Evolutionary conservation across 116 monocot genomes (phyloP).

Genomic region (Posidonia oceanica): DNA sequence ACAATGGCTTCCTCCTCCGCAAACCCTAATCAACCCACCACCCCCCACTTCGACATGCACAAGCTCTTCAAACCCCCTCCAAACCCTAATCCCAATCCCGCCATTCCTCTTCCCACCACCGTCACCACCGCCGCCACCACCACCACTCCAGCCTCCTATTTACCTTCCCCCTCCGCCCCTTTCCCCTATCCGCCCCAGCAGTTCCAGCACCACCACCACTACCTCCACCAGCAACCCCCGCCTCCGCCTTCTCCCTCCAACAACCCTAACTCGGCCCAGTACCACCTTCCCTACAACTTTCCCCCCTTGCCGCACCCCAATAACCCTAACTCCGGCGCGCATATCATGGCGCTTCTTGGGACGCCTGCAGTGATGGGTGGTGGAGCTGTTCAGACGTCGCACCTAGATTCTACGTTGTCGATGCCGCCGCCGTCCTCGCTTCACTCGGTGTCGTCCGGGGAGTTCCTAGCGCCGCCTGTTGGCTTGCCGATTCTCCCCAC

Average conservation of each 20-base stretch:
- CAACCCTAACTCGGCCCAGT: conserved; percentile 15
- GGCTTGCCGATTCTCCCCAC: conserved; percentile 14
- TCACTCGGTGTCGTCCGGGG: conserved; percentile 5
- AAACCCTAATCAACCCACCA: conserved; percentile 43
- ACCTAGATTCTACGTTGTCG: conserved; percentile 46
- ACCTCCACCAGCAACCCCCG: conserved; percentile 20
- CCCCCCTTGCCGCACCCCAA: conserved; percentile 18
- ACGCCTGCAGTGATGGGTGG: neutral
- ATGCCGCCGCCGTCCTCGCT: conserved; percentile 33
- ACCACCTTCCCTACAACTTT: conserved; percentile 11
- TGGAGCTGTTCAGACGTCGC: conserved; percentile 8
- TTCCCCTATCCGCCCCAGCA: conserved; percentile 7
- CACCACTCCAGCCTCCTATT: conserved; percentile 4
- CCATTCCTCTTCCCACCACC: conserved; percentile 10
- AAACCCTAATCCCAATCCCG: conserved; percentile 5
- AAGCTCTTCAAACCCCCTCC: conserved; percentile 64
- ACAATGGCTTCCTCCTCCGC: conserved; percentile 59
- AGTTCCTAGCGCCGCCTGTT: conserved; percentile 8
- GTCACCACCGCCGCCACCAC: neutral
- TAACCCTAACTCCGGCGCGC: conserved; percentile 45
- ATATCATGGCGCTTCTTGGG: conserved; percentile 83
- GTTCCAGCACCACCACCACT: conserved; percentile 8
- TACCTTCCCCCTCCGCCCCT: conserved; percentile 5
- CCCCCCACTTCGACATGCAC: conserved; percentile 40
- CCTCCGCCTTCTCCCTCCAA: neutral